Evolutionary conservation across 2,329 filamentous ascomycete species (phyloP).

Genomic region (Fusarium nisikadoi): DNA sequence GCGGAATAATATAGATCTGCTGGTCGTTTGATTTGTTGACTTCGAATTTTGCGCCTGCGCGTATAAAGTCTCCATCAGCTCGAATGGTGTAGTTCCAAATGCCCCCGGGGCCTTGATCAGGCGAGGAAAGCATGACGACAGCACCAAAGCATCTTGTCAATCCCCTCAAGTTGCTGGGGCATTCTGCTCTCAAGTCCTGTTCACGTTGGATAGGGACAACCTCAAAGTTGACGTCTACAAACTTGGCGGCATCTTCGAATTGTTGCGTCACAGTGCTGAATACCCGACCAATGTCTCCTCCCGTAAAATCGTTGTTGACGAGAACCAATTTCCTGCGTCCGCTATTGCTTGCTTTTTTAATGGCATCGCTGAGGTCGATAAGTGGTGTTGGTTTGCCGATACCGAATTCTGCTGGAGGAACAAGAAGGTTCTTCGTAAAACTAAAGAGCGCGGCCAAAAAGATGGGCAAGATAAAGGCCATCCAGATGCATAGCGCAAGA

Average conservation of each 20-base stretch:
- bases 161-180: slow-evolving; percentile 71
- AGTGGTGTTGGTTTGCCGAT: slow-evolving; percentile 72
- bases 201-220: slow-evolving; percentile 65
- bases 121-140: slow-evolving; percentile 79
- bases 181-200: slow-evolving; percentile 69
- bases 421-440: slow-evolving; percentile 85
- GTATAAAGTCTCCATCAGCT: slow-evolving; percentile 73
- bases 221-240: slow-evolving; percentile 65
- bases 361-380: slow-evolving; percentile 71
- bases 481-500: slow-evolving; percentile 60
- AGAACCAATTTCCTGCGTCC: slow-evolving; percentile 79
- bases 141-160: slow-evolving; percentile 79
- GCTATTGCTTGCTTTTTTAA: slow-evolving; percentile 63
- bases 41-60: slow-evolving; percentile 69
- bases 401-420: slow-evolving; percentile 79
- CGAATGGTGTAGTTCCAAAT: slow-evolving; percentile 90
- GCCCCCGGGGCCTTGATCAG: slow-evolving; percentile 71
- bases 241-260: slow-evolving; percentile 63
- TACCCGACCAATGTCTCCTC: slow-evolving; percentile 77
- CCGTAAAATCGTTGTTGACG: slow-evolving; percentile 76
- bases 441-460: slow-evolving; percentile 68
- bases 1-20: slow-evolving; percentile 80
- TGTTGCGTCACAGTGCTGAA: slow-evolving; percentile 71
- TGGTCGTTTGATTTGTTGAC: slow-evolving; percentile 76
- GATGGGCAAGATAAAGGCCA: slow-evolving; percentile 69